Base-by-base conservation (phyloP, 768 basidiomycete species). In the Sarcodon sp. region DNA sequence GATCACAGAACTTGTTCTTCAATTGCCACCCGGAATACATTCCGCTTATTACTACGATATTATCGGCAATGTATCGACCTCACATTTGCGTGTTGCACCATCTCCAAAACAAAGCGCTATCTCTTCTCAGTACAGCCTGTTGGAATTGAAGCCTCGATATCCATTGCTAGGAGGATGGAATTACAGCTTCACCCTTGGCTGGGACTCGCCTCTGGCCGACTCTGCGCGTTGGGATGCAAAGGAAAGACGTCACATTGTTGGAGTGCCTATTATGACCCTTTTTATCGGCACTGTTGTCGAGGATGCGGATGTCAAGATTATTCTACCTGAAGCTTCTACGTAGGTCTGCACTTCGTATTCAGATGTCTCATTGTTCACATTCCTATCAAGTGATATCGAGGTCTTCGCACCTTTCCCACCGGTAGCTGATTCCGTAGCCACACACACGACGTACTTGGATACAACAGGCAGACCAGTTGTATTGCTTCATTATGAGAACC, bases 101-200 rank as follows among this genome's bases (percentile, higher is more conserved):
- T 77, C 84, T 6, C 67, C 73, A 6, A 69, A 81, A 3, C 48
- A 45, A 21, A 37, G 37, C 7, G 79, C 79, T 55, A 71, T 71
- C n/a, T 64, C 65, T 50, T 70, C 69, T 49, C 64, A 66, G 11
- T 71, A 68, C 48, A 87, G 87, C 47, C 53, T 83, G 18, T 70
- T 99, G 21, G 92, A 97, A 57, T 61, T 98, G 44, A 73, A 72
- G 36, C 94, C 96, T 0, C 77, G 96, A 41, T 99, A 92, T 64
- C 96, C 96, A 33, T 58, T 99, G 41, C 63, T 98, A 55, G 96
- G 96, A 32, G 91, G 94, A 38, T 99, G 96, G 96, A 98, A 96
- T 59, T 98, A 94, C 64, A 80, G 71, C 38, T 98, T 93, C 68
- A 91, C 89, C 5, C 71, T 97, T 3, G 96, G 96, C 2, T 99